Evolutionary conservation across 306 rosid species (phyloP).

Genomic region (Carpinus fangiana): DNA sequence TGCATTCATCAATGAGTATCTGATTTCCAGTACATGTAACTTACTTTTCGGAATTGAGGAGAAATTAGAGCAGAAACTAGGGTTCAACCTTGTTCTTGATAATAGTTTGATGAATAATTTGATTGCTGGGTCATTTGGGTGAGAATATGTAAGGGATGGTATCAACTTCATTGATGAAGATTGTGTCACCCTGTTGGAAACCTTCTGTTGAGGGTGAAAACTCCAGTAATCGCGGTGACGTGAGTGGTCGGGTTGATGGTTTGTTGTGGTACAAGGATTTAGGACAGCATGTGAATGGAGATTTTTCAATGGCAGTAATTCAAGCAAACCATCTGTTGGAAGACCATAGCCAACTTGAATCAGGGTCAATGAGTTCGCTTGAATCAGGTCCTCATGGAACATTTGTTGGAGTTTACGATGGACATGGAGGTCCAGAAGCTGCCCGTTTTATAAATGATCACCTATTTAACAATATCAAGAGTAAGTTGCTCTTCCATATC

Average conservation of each 20-base stretch:
- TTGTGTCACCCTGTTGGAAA: constrained; percentile 80
- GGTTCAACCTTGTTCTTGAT: constrained; percentile 37
- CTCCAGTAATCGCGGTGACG: constrained; percentile 59
- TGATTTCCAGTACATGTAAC: constrained; percentile 54
- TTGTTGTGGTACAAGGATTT: constrained; percentile 82
- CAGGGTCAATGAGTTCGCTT: constrained; percentile 65
- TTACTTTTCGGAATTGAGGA: constrained; percentile 45
- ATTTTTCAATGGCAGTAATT: constrained; percentile 94
- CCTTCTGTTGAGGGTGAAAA: constrained; percentile 51
- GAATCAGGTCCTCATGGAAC: constrained; percentile 70
- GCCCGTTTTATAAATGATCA: constrained; percentile 70
- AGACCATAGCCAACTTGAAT: constrained; percentile 94
- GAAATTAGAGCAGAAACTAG: constrained; percentile 41
- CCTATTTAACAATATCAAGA: constrained; percentile 65
- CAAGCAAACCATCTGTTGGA: constrained; percentile 92
- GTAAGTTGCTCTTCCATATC: constrained; percentile 46
- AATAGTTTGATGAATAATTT: constrained; percentile 41
- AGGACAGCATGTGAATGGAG: constrained; percentile 74
- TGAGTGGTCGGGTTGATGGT: constrained; percentile 67
- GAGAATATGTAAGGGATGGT: constrained; percentile 94
- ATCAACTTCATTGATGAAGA: constrained; percentile 61
- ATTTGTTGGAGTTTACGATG: constrained; percentile 90
- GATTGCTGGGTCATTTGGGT: constrained; percentile 60
- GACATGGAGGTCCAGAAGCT: constrained; percentile 96
- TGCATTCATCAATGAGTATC: constrained; percentile 51